phyloP scores from a whole-genome alignment of 805 yeast genomes.

The Saturnispora quitensis region DNA sequence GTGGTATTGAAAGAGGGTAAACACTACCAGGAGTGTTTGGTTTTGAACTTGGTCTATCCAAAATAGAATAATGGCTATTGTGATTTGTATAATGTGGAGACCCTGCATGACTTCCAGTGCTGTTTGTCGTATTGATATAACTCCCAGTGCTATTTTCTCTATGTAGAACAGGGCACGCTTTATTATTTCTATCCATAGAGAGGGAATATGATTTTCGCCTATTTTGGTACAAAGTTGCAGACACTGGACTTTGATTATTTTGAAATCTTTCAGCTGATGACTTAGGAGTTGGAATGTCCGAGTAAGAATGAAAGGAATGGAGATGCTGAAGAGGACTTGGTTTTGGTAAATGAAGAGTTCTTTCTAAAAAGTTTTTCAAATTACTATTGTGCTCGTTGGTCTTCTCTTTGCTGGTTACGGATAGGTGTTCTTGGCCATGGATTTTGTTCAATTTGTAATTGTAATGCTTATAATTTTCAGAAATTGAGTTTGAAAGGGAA shows the following conservation, averaged over 20 bases:
- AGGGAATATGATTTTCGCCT: neutral
- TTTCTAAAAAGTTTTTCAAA: slow-evolving; percentile 26
- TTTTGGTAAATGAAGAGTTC: slow-evolving; percentile 13
- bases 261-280: neutral
- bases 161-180: slow-evolving; percentile 3
- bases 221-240: neutral
- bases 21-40: neutral
- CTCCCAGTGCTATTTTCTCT: neutral
- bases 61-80: neutral
- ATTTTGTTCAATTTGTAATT: slow-evolving; percentile 21
- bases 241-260: neutral
- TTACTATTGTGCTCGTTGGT: slow-evolving; percentile 26
- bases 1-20: neutral
- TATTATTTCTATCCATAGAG: neutral
- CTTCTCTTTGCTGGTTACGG: slow-evolving; percentile 19
- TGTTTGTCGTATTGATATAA: neutral
- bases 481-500: slow-evolving; percentile 23
- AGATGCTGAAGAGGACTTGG: neutral
- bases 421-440: slow-evolving; percentile 13
- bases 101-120: neutral
- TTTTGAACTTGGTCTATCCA: neutral
- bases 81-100: neutral
- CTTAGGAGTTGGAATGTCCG: neutral
- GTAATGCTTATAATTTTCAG: slow-evolving; percentile 24
- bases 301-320: neutral